These are phyloP conservation scores for Talinum fruticosum DNA, from an alignment of 148 eudicot genomes.

Conservation along the genomic window DNA sequence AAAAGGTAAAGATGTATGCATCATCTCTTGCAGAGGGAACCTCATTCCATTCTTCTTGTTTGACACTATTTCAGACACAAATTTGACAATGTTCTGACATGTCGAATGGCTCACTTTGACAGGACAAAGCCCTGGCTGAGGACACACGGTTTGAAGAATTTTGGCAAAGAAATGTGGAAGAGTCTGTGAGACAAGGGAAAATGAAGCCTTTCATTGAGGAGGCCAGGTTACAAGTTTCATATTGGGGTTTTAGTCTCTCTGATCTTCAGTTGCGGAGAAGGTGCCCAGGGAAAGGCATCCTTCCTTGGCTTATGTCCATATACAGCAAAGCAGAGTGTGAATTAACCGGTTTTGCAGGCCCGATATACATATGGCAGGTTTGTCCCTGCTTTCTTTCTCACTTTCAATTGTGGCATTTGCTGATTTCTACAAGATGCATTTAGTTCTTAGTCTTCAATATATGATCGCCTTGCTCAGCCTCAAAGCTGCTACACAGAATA, in stretches of 20 bases:
- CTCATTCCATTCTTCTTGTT: not conserved
- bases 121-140: conserved; percentile 66
- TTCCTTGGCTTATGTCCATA: conserved; percentile 70
- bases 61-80: not conserved
- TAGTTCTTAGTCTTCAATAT: not conserved
- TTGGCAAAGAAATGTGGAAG: conserved; percentile 94
- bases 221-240: conserved; percentile 64
- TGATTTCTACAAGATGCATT: not conserved
- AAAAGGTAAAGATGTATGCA: not conserved
- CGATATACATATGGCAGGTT: conserved; percentile 96
- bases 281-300: conserved; percentile 65
- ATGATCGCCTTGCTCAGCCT: not conserved
- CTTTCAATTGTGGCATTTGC: not conserved
- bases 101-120: conserved; percentile 8
- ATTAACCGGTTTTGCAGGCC: conserved; percentile 69
- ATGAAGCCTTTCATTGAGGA: conserved; percentile 67
- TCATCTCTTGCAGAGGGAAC: not conserved
- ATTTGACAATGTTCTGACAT: not conserved
- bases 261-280: conserved; percentile 70
- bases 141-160: conserved; percentile 55
- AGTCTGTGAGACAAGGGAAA: conserved; percentile 65
- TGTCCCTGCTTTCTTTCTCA: not conserved
- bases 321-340: conserved; percentile 66
- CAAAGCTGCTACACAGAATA: not conserved
- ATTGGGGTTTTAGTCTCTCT: conserved; percentile 78